phyloP scores from a whole-genome alignment of 75 land plant genomes.

The Adiantum capillusveneris region DNA sequence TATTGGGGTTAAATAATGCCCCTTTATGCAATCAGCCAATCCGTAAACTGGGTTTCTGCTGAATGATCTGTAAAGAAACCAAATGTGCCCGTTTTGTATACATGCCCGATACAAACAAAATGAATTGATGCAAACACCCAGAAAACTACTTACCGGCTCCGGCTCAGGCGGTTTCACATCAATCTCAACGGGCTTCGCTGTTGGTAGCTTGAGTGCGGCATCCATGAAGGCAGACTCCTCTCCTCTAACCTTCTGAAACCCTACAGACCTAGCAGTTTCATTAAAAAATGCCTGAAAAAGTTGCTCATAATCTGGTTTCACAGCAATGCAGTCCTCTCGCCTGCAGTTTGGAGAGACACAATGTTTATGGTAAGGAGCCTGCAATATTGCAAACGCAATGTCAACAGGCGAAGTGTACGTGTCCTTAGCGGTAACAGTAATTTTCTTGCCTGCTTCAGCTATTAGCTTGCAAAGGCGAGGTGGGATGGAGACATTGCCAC shows the following conservation, averaged over 20 bases:
- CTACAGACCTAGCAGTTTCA: background rate
- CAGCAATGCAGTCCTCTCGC: slow-evolving; percentile 10
- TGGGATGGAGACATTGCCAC: background rate
- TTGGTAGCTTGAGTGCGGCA: background rate
- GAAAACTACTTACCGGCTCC: background rate
- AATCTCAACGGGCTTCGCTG: background rate
- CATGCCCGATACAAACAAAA: no score
- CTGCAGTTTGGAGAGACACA: background rate
- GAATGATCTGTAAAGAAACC: no score
- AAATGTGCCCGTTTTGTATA: no score
- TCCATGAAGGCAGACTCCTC: background rate
- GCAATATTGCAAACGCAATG: slow-evolving; percentile 5
- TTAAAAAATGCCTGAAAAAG: background rate
- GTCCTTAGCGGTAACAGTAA: background rate
- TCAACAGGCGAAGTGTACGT: background rate
- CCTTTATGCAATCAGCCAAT: no score
- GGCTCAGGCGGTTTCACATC: background rate
- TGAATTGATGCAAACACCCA: no score
- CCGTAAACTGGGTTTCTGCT: no score
- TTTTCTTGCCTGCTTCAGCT: background rate
- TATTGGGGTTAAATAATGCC: no score
- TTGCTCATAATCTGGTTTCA: slow-evolving; percentile 3
- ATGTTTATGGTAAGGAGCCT: background rate
- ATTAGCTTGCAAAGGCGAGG: background rate
- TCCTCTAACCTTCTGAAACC: slow-evolving; percentile 4